Evolutionary conservation across 148 eudicot species (phyloP).

Genomic region (Euryodendron excelsum): DNA sequence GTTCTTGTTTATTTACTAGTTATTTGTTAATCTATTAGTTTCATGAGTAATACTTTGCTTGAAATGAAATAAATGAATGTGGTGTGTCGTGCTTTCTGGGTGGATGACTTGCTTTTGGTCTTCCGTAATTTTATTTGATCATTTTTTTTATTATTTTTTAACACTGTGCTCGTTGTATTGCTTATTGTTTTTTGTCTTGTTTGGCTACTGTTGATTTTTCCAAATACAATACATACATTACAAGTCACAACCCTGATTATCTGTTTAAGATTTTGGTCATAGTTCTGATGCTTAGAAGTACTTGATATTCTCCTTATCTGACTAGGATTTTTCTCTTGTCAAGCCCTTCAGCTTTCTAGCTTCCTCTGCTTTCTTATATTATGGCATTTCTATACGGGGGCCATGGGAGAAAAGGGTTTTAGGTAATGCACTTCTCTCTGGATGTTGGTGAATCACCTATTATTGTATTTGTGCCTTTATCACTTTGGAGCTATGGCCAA

Average conservation of each 20-base stretch:
- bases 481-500: neutral
- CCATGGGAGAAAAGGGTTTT: neutral
- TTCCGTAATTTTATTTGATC: neutral
- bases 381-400: neutral
- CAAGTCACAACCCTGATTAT: neutral
- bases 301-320: neutral
- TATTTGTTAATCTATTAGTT: neutral
- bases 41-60: neutral
- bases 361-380: too few species aligned
- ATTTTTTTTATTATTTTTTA: neutral
- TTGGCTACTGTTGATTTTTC: too few species aligned
- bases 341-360: neutral
- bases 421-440: neutral
- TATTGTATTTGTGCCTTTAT: neutral
- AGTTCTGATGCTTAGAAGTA: neutral
- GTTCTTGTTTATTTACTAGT: neutral
- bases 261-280: neutral
- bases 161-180: too few species aligned
- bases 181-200: too few species aligned
- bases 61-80: conserved; percentile 17
- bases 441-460: neutral
- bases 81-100: neutral
- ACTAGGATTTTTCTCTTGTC: neutral
- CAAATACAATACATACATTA: neutral
- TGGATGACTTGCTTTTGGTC: conserved; percentile 9